Evolutionary conservation across 2,329 filamentous ascomycete species (phyloP), one percentile per base, ranked within the genome.

Genomic region (Nemania bipapillata): DNA sequence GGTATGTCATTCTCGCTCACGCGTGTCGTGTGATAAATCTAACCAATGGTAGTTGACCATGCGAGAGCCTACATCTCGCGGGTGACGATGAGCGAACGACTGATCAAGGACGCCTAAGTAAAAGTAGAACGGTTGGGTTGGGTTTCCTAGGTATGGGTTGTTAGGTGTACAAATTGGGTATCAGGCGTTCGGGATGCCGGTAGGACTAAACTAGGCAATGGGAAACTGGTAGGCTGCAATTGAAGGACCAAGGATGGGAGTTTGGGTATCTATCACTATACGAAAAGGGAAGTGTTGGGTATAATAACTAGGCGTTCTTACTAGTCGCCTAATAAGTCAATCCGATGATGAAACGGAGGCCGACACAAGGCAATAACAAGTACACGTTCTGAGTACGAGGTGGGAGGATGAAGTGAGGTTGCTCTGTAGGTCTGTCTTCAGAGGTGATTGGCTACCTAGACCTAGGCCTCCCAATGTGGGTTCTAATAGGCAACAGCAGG

Each of bases 1-100:
- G 26, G 75, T 75, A 73, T 32, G 30, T 12, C 50, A 45, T 49
- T 22, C 47, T 55, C 54, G n/a, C 57, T 24, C 20, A 47, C 42
- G 12, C 30, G 22, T 17, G 32, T 47, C 30, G 40, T 8, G 11
- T 53, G 49, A 59, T 45, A 24, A 50, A 60, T 37, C 71, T 76
- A 26, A 76, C 47, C 30, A 47, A 40, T 24, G 61, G n/a, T 49
- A 77, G 75, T 74, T n/a, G 60, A 67, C 26, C 64, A 73, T 20
- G 75, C 75, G 8, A 73, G 63, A 20, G 62, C 70, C 26, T 73
- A 76, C 65, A 76, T 77, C 35, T 64, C 72, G 28, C 68, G 50
- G 20, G 67, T 63, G 53, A 65, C 26, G 11, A 72, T 61, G 63
- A 54, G 60, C 52, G 64, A 66, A 52, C 71, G 68, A 45, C n/a